A percentile compares a stretch with the other conserved stretches of the same genome.
Conservation (phyloP, 176 grass and related monocot species). For the Eragrostis nindensis region DNA sequence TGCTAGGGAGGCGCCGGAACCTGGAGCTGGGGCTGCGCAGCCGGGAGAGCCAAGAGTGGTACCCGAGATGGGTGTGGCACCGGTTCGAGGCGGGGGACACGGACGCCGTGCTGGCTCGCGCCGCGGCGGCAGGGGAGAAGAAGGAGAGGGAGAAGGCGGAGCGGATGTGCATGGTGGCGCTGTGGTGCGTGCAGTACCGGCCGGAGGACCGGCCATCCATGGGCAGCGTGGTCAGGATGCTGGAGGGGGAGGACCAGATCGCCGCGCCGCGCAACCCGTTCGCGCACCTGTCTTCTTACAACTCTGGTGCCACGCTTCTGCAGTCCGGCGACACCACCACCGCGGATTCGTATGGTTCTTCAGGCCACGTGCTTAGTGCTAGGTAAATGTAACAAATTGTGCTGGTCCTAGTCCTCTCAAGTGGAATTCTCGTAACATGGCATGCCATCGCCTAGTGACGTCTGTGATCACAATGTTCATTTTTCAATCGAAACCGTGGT, state of each 20-base stretch:
- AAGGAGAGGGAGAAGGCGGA: slow-evolving; percentile 50
- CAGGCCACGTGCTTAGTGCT: neutral
- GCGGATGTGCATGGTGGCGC: slow-evolving; percentile 64
- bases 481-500: too few species aligned
- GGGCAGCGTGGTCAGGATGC: slow-evolving; percentile 68
- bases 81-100: slow-evolving; percentile 45
- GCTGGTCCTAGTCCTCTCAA: neutral
- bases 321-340: slow-evolving; percentile 17
- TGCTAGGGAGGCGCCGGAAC: slow-evolving; percentile 64
- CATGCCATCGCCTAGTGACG: too few species aligned
- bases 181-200: slow-evolving; percentile 79
- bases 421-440: neutral
- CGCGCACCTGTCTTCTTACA: slow-evolving; percentile 32
- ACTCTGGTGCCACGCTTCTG: neutral
- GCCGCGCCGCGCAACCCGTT: slow-evolving; percentile 54
- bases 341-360: neutral
- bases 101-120: slow-evolving; percentile 29
- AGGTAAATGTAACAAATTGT: neutral
- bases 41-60: slow-evolving; percentile 73
- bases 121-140: slow-evolving; percentile 5
- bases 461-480: too few species aligned
- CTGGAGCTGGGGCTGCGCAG: slow-evolving; percentile 42
- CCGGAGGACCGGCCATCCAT: slow-evolving; percentile 62
- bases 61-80: slow-evolving; percentile 63
- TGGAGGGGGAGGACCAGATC: slow-evolving; percentile 70